A percentile compares a stretch with the other conserved stretches of the same genome.
phyloP scores from a whole-genome alignment of 805 yeast genomes.

The Nakazawaea molendinolei region DNA sequence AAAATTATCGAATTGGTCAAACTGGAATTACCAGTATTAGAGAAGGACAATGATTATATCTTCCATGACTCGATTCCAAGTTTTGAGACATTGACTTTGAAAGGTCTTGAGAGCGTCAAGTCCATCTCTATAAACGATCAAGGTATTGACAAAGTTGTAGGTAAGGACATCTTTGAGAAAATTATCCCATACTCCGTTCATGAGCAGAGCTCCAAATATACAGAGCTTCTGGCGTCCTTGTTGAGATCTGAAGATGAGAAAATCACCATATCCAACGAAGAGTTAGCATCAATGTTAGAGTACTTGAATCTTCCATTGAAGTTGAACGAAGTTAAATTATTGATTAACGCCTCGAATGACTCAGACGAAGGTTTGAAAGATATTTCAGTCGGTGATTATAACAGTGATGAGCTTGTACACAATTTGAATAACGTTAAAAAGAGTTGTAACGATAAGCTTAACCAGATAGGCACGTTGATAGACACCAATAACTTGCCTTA shows the following conservation, averaged over 20 bases:
- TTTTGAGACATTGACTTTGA: conserved; percentile 50
- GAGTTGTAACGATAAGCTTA: conserved; percentile 6
- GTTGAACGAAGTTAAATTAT: conserved; percentile 43
- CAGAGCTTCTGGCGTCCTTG: conserved; percentile 80
- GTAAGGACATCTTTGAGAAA: conserved; percentile 61
- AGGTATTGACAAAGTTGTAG: conserved; percentile 37
- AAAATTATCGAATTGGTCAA: conserved; percentile 25
- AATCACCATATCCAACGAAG: conserved; percentile 73
- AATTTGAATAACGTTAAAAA: conserved; percentile 3
- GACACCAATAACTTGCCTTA: conserved; percentile 7
- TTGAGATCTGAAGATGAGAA: conserved; percentile 69
- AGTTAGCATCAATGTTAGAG: conserved; percentile 72
- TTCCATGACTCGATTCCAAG: conserved; percentile 76
- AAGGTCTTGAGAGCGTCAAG: conserved; percentile 64
- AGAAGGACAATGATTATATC: conserved; percentile 84
- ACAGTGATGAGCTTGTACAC: conserved; percentile 1
- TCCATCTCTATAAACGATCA: conserved; percentile 45
- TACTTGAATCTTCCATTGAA: conserved; percentile 70
- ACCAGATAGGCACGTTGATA: conserved; percentile 2
- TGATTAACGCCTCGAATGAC: conserved; percentile 12
- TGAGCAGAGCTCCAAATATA: conserved; percentile 78
- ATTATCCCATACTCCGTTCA: conserved; percentile 84
- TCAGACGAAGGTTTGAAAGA: conserved; percentile 8
- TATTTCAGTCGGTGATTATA: conserved; percentile 17
- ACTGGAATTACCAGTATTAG: conserved; percentile 32